Evolutionary conservation across 2,329 filamentous ascomycete genomes (phyloP).

Genomic region (Aspergillus versicolor): DNA sequence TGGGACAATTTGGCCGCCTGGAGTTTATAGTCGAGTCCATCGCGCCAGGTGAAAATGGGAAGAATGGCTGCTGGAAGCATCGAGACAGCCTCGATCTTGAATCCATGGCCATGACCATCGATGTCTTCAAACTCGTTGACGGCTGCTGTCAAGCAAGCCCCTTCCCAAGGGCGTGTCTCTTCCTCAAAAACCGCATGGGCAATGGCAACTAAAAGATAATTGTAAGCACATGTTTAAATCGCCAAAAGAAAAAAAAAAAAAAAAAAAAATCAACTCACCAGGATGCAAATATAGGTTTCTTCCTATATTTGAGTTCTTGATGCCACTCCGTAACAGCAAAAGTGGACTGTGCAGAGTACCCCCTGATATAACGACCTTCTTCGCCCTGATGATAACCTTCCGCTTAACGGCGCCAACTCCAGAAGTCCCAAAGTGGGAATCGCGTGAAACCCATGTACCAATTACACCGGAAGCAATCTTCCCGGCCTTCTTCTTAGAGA

Average conservation of each 20-base stretch:
- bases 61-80: conserved; percentile 72
- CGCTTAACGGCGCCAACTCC: conserved; percentile 54
- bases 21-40: conserved; percentile 71
- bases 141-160: conserved; percentile 76
- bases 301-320: conserved; percentile 80
- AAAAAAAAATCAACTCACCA: conserved; percentile 51
- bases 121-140: conserved; percentile 77
- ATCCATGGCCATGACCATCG: conserved; percentile 76
- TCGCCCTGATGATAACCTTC: conserved; percentile 71
- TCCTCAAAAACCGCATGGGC: conserved; percentile 64
- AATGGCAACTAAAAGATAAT: conserved; percentile 34
- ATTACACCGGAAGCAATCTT: conserved; percentile 67
- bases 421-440: conserved; percentile 59
- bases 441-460: conserved; percentile 73
- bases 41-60: conserved; percentile 64
- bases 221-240: conserved; percentile 1
- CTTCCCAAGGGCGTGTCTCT: conserved; percentile 70
- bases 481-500: conserved; percentile 54
- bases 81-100: conserved; percentile 73
- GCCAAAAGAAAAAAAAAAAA: background rate
- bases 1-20: conserved; percentile 66
- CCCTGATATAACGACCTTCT: conserved; percentile 74
- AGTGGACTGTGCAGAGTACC: conserved; percentile 77
- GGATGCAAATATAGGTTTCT: conserved; percentile 81
- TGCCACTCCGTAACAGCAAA: conserved; percentile 72